These are phyloP conservation scores for Ceratorhiza oryzae-sativae DNA, from an alignment of 1,284 basidiomycete genomes.

Conservation along the genomic window DNA sequence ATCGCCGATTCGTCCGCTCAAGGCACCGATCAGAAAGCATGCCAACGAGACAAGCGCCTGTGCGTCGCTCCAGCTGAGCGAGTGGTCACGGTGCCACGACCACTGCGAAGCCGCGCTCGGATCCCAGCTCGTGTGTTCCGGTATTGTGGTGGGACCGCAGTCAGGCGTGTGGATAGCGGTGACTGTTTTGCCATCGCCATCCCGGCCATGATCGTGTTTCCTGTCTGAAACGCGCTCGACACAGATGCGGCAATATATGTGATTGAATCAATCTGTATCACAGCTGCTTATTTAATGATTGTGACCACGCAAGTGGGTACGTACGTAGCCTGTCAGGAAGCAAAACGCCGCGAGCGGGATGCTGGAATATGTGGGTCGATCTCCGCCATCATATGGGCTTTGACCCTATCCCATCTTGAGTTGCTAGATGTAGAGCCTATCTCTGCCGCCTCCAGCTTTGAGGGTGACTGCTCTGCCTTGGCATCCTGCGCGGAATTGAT, in stretches of 20 bases:
- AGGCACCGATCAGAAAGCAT: conserved; percentile 74
- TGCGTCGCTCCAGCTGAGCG: conserved; percentile 77
- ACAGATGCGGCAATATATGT: conserved; percentile 83
- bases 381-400: conserved; percentile 55
- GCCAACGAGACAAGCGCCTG: conserved; percentile 81
- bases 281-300: no score
- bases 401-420: conserved; percentile 4
- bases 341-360: conserved; percentile 75
- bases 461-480: background rate
- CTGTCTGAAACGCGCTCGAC: conserved; percentile 86
- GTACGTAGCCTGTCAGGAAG: conserved; percentile 82
- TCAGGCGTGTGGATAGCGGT: conserved; percentile 43
- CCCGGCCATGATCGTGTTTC: conserved; percentile 34
- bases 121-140: conserved; percentile 1
- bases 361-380: conserved; percentile 67
- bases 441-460: background rate
- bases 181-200: conserved; percentile 22
- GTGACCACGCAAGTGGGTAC: background rate
- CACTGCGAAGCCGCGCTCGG: background rate
- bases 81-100: conserved; percentile 38
- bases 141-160: background rate
- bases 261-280: conserved; percentile 65
- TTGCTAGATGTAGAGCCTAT: background rate
- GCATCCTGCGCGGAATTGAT: background rate
- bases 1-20: conserved; percentile 75